These are phyloP conservation scores for Filobasidium uniguttulatum DNA, from an alignment of 1,284 basidiomycete species.

Conservation along the genomic window DNA sequence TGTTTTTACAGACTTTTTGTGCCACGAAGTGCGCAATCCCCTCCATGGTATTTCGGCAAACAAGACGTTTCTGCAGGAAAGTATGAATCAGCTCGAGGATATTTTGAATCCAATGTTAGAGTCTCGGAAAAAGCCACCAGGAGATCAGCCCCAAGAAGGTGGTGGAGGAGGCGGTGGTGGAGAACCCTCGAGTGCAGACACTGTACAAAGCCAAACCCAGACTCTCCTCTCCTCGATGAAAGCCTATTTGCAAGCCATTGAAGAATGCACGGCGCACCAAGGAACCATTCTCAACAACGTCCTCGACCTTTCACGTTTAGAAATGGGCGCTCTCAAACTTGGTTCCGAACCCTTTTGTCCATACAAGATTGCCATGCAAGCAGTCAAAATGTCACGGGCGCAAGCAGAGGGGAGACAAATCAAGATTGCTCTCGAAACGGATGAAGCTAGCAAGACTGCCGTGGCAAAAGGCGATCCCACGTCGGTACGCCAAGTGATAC, in stretches of 20 bases:
- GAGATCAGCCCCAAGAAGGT: too few species aligned
- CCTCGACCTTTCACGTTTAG: conserved; percentile 6
- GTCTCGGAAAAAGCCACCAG: too few species aligned
- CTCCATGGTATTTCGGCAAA: conserved; percentile 2
- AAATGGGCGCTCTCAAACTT: conserved; percentile 2
- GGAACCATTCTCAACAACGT: conserved; percentile 4
- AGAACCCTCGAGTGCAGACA: background rate
- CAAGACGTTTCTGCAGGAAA: background rate
- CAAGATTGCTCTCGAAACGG: conserved; percentile 5
- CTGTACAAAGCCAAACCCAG: background rate
- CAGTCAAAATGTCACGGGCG: conserved; percentile 4
- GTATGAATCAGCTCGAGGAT: conserved; percentile 1
- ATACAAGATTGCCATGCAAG: conserved; percentile 3
- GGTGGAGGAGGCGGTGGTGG: too few species aligned
- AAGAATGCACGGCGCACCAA: conserved; percentile 8
- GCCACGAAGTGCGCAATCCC: conserved; percentile 4
- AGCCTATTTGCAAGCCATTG: conserved; percentile 4
- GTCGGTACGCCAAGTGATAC: conserved; percentile 2
- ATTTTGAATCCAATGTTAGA: background rate
- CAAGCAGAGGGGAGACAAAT: background rate
- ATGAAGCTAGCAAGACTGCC: background rate
- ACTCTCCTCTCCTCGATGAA: background rate
- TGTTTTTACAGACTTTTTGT: conserved; percentile 5
- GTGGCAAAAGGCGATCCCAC: conserved; percentile 6
- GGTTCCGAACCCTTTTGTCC: conserved; percentile 2